Evolutionary conservation across 2,329 filamentous ascomycete genomes (phyloP).

Genomic region (Chaetomium sp.): DNA sequence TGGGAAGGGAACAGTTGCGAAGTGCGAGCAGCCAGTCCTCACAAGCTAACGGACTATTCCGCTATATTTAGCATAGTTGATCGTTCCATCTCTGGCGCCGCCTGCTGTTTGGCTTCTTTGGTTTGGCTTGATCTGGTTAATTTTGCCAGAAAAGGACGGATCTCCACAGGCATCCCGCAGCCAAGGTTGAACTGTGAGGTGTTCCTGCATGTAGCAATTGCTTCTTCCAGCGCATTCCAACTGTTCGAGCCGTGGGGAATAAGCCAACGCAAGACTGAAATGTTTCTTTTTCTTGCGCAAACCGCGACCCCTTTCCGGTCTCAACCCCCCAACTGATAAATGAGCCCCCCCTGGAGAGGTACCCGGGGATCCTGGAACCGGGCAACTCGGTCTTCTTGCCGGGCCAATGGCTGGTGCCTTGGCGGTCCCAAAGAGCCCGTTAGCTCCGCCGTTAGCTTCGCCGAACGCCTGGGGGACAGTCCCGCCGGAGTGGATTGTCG

Average conservation of each 20-base stretch:
- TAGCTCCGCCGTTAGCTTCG: conserved; percentile 20
- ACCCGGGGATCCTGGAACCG: conserved; percentile 13
- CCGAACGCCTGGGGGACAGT: conserved; percentile 3
- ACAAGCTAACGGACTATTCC: neutral
- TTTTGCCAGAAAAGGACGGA: conserved; percentile 6
- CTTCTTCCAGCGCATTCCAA: neutral
- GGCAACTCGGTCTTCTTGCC: neutral
- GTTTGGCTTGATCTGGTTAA: neutral
- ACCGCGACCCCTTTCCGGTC: conserved; percentile 7
- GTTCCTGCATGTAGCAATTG: neutral
- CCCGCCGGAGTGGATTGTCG: conserved; percentile 14
- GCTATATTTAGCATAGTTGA: conserved; percentile 10
- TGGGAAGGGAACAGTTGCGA: neutral
- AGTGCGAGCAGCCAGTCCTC: neutral
- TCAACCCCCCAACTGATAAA: neutral
- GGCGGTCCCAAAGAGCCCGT: conserved; percentile 18
- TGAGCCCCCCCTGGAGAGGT: conserved; percentile 10
- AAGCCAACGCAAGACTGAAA: neutral
- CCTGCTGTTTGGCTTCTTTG: neutral
- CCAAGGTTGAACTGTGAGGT: neutral
- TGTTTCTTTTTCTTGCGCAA: conserved; percentile 6
- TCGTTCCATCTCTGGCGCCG: too few species aligned
- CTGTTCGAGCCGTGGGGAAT: neutral
- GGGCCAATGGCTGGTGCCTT: conserved; percentile 20
- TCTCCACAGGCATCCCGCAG: conserved; percentile 3